Base-by-base conservation (phyloP, 805 yeast species). In the Nakazawaea holstii region DNA sequence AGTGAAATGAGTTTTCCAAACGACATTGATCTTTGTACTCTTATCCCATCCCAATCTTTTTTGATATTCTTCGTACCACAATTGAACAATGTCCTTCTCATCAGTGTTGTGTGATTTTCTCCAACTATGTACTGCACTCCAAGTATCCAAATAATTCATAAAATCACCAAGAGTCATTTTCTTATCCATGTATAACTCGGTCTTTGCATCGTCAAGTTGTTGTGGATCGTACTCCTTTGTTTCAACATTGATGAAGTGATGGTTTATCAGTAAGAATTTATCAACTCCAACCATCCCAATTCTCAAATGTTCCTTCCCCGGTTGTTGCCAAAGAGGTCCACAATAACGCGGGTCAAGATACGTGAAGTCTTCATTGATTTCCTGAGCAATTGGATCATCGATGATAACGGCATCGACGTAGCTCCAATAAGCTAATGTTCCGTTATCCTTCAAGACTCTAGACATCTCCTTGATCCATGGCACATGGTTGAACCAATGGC, bases 381-480 rank as follows among this genome's bases (percentile, higher is more conserved):
- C 66, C 49, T 82, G 80, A 1, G 86, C 80, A 27, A 65, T 66
- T 1, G 80, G 79, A 52, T 61, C 66, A 5, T 63, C 73, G 67
- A 50, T 68, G 60, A 53, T 76, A 1, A 77, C 69, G 0, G 87
- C 84, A 54, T 87, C 94, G 33, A 74, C 74, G 58, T 88, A 88
- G 14, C 86, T 79, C 90, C 91, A 87, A 51, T 77, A 75, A 0
- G 90, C 87, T 41, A 89, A 58, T 0, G 90, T 82, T 1, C 94
- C 95, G 26, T 48, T 43, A 6, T 47, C 45, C 28, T 50, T 50
- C 50, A 88, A 67, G 11, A 79, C 66, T 5, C 77, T 56, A 17
- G 67, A 63, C 1, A 77, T 70, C 50, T 77, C 79, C 5, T 61
- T 55, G 59, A 79, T 80, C 59, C 82, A 83, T 28, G 54, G 53